phyloP scores from a whole-genome alignment of 306 rosid genomes.

The Citrullus mucosospermus region DNA sequence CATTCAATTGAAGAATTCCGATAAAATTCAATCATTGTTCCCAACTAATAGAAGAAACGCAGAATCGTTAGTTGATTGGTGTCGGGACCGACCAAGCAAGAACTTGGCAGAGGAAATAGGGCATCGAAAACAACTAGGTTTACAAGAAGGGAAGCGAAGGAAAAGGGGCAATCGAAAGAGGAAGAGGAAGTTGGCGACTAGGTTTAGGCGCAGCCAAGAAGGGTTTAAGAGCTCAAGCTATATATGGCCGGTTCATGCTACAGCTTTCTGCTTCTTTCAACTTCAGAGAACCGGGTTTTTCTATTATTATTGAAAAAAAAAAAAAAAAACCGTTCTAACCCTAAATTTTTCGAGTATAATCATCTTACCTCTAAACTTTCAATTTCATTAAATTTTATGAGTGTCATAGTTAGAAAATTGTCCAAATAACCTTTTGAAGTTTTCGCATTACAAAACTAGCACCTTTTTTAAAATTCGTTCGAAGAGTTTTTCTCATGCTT shows the following conservation, averaged over 20 bases:
- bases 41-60: background rate
- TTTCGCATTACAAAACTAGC: no score
- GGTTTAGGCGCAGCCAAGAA: background rate
- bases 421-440: no score
- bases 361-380: no score
- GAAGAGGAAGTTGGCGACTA: background rate
- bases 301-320: no score
- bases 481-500: no score
- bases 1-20: conserved; percentile 49
- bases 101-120: background rate
- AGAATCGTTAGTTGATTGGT: background rate
- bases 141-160: no score
- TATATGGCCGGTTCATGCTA: background rate
- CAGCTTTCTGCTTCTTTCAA: background rate
- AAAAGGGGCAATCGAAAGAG: background rate
- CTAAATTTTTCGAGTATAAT: no score
- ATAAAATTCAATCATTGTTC: conserved; percentile 37
- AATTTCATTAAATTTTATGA: no score
- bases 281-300: background rate
- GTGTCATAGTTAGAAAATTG: no score
- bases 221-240: background rate
- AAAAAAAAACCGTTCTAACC: no score
- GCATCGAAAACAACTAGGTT: conserved; percentile 1
- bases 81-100: background rate
- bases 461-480: no score